phyloP scores from a whole-genome alignment of 148 eudicot genomes.

The Arbutus unedo region DNA sequence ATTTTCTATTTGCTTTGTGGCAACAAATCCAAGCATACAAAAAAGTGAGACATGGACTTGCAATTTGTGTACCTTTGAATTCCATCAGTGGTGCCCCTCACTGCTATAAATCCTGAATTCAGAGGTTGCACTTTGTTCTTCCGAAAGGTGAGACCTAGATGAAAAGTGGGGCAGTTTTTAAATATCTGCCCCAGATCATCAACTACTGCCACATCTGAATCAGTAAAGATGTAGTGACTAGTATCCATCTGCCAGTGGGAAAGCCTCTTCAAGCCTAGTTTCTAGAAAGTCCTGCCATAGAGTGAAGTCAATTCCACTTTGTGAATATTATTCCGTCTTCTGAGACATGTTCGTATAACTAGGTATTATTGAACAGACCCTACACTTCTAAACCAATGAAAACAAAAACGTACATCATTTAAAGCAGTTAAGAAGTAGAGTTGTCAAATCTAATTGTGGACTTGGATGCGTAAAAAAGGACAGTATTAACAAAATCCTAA shows the following conservation, averaged over 20 bases:
- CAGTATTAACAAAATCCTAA: not conserved
- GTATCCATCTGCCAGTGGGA: constrained; percentile 32
- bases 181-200: constrained; percentile 71
- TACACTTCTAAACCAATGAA: not conserved
- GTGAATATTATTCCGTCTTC: not conserved
- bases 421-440: no score
- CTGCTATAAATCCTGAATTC: constrained; percentile 92
- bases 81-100: constrained; percentile 75
- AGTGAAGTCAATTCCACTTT: constrained; percentile 11
- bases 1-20: not conserved
- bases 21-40: not conserved
- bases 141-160: constrained; percentile 90
- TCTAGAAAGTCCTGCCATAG: constrained; percentile 67
- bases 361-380: not conserved
- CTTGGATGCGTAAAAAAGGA: not conserved
- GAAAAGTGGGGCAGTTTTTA: constrained; percentile 47
- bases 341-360: not conserved
- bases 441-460: not conserved
- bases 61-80: constrained; percentile 50
- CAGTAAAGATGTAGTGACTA: constrained; percentile 76
- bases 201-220: constrained; percentile 84
- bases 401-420: not conserved
- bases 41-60: not conserved
- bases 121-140: constrained; percentile 94
- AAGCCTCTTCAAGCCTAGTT: constrained; percentile 48